A percentile compares a stretch with the other conserved stretches of the same genome.
These are phyloP conservation scores for Kewa caespitosa DNA, from an alignment of 179 eudicot genomes.

Conservation along the genomic window DNA sequence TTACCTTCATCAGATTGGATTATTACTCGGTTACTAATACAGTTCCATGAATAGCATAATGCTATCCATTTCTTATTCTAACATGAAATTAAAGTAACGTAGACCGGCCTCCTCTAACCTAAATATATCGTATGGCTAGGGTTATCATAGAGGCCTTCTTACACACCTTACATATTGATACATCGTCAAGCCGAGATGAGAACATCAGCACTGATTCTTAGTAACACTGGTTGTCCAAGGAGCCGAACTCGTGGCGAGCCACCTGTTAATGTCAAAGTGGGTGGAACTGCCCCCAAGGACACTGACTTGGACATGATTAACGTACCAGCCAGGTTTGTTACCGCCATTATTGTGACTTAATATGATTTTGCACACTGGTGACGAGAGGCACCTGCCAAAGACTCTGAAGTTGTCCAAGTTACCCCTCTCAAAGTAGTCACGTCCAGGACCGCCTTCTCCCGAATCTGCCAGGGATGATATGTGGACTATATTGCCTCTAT, in stretches of 20 bases:
- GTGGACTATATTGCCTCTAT: background rate
- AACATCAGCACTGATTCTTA: too few species aligned
- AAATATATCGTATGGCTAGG: too few species aligned
- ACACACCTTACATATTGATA: too few species aligned
- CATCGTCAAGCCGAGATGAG: too few species aligned
- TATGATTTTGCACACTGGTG: background rate
- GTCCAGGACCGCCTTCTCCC: background rate
- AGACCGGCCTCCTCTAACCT: too few species aligned
- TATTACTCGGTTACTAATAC: too few species aligned
- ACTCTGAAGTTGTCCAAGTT: background rate
- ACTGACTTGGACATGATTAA: background rate
- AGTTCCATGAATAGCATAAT: too few species aligned
- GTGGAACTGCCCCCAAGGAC: background rate
- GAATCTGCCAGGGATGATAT: background rate
- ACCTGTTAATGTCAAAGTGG: background rate
- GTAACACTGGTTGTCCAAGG: too few species aligned
- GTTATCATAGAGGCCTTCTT: too few species aligned
- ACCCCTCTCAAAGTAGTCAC: slow-evolving; percentile 4
- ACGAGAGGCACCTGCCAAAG: background rate
- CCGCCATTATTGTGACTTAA: background rate
- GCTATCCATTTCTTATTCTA: too few species aligned
- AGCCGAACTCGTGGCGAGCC: slow-evolving; percentile 2
- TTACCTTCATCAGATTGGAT: too few species aligned
- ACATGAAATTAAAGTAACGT: too few species aligned
- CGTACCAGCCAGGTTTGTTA: slow-evolving; percentile 2